Conservation (phyloP, 768 basidiomycete species). For the Antrodiella citrinella region DNA sequence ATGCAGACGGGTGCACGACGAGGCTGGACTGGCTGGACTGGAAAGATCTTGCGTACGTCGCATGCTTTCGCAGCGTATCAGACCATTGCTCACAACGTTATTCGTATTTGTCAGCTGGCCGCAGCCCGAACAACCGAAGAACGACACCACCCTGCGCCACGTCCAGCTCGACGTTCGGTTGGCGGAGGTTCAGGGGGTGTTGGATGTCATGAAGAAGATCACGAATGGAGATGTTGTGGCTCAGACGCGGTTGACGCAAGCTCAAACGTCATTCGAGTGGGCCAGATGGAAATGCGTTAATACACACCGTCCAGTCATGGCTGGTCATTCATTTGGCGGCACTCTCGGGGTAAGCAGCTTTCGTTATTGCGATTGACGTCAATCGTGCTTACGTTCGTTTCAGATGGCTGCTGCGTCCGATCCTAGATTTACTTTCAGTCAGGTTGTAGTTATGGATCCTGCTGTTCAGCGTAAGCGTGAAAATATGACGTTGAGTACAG, state of each 20-base stretch:
- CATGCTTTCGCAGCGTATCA: neutral
- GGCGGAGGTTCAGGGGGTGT: constrained; percentile 28
- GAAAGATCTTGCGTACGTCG: constrained; percentile 18
- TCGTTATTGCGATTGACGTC: neutral
- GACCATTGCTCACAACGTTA: neutral
- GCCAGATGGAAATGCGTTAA: constrained; percentile 16
- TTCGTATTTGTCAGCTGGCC: constrained; percentile 22
- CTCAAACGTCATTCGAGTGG: constrained; percentile 11
- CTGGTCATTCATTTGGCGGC: constrained; percentile 27
- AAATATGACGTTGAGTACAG: constrained; percentile 15
- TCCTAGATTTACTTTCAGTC: constrained; percentile 17
- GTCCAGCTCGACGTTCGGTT: constrained; percentile 29
- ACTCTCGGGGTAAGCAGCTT: constrained; percentile 23
- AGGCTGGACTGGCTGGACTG: constrained; percentile 25
- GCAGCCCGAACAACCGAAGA: constrained; percentile 25
- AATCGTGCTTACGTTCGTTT: neutral
- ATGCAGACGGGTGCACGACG: constrained; percentile 15
- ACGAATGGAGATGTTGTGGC: constrained; percentile 5
- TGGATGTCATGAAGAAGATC: constrained; percentile 17
- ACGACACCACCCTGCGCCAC: constrained; percentile 22
- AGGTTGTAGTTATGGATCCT: constrained; percentile 23
- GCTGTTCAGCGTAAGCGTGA: constrained; percentile 18
- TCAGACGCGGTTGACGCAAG: neutral
- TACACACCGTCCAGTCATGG: constrained; percentile 17
- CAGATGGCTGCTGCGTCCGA: constrained; percentile 21